Base-by-base conservation (phyloP, 305 asterid genomes). In the Fraxinus nigra region DNA sequence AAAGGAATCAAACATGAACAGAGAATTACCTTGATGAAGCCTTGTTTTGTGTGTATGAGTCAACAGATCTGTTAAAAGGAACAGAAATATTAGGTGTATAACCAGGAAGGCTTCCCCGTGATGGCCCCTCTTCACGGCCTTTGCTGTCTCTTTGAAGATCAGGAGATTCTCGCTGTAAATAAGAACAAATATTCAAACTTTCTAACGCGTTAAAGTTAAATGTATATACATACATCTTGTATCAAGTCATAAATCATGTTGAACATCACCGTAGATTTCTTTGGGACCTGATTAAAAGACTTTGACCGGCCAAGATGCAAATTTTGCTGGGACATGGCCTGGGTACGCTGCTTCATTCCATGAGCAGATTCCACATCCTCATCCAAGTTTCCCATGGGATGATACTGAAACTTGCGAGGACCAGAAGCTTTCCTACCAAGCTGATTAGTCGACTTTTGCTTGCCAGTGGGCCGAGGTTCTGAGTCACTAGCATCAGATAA, bases 371-470 rank as follows among this genome's bases (percentile, higher is more conserved):
- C 94, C 70, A 51, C 85, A 80, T 88, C 88, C 82, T 89, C 93
- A 79, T 91, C 95, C 88, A 90, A 78, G 84, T 94, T 92, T 78
- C 97, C 97, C 97, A 95, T 90, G 82, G 98, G 97, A 89, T 95
- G 97, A 89, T 86, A 87, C 82, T 90, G 97, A 91, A 94, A 92
- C 86, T 94, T 94, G 78, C 90, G 92, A 79, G 92, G 87, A 82
- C 88, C 90, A 22, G 96, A 76, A 81, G 59, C 91, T 82, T 85
- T 91, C 81, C 88, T 81, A 79, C 86, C 83, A 80, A 79, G 86
- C 85, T 87, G 92, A 88, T 89, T 90, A 79, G 82, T 84, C 69
- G 85, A 88, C 89, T 87, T 92, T 69, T 92, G 91, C 82, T 91
- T 92, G 81, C 91, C 93, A 76, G 89, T 61, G 33, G 89, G 86